Evolutionary conservation across 1,284 basidiomycete genomes (phyloP), one percentile per base, ranked within the genome.

Genomic region (Cerioporus squamosus): DNA sequence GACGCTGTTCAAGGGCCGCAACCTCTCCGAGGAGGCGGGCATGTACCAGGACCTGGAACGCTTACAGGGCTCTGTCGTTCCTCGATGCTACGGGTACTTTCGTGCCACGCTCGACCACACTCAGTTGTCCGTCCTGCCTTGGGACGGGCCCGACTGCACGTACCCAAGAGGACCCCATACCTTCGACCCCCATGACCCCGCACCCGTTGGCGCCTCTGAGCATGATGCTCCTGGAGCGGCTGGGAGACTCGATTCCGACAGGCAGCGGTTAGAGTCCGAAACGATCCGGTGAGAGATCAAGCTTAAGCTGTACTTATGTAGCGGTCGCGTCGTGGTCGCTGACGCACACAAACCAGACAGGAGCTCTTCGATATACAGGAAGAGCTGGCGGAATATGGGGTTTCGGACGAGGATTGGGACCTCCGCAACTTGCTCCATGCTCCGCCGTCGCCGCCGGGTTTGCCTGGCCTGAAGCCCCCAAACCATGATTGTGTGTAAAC

Each of bases 51-150:
- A 31, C 3, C 45, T 54, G 1, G 45, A 39, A n/a, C 17, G 23
- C 26, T 10, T 54, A 0, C 53, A 54, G n/a, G 53, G 53, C 14
- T 33, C 22, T 3, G 22, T 48, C 7, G 14, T 43, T 2, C 24
- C 53, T 3, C 38, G 40, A 24, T 49, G 36, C 33, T 49, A 22
- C 18, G 47, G 47, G 31, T 49, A 49, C 33, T 54, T 54, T 15
- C 39, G 45, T n/a, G 0, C 24, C 20, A 22, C 24, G 18, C 26
- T 54, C 26, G 33, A 54, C 14, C 33, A 48, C n/a, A 24, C 22
- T 12, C 26, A 48, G 40, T 15, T 36, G 24, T n/a, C 14, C 6
- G 18, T 54, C n/a, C 14, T 42, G 4, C 40, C 53, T 1, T 54
- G 53, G 53, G 39, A 54, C n/a, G 44, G 23, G 2, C 23, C 44